Evolutionary conservation across 768 basidiomycete species (phyloP), one percentile per base, ranked within the genome.

Genomic region (Psilocybe subaeruginosa): DNA sequence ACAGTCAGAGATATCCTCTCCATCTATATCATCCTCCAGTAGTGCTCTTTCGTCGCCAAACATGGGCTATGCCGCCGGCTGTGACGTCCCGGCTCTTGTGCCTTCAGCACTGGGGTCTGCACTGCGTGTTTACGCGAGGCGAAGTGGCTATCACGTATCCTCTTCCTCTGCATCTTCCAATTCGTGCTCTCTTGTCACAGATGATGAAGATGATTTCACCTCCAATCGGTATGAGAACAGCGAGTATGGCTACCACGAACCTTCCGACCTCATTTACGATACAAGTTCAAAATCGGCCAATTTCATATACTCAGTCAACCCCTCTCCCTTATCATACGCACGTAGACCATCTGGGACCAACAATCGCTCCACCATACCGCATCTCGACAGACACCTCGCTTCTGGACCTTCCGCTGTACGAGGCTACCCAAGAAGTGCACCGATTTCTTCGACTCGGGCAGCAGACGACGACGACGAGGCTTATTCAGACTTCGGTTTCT

Each of bases 291-390:
- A 84, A 68, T 79, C 82, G 27, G 57, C 77, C 59, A 66, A 64
- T 61, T 76, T 72, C 55, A 67, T 73, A 55, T 74, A 76, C 60
- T 61, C 75, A 43, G 70, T 78, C 45, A 70, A 70, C 61, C 70
- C 78, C 14, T 80, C 84, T 11, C 82, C 79, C 49, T 76, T 91
- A 3, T 84, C 83, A 5, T 91, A 90, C 67, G 80, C 89, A 56
- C 86, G 90, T 58, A 81, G 86, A 12, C 89, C 90, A 0, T 90
- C 90, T 35, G 79, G 86, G 8, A 91, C 86, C 51, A 91, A 92
- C 76, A 85, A 85, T 66, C 82, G 78, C 41, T 85, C 86, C 4
- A 85, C 82, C 50, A 81, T 87, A 23, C 84, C 87, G 57, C 77
- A 79, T 57, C 76, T 85, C 49, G 84, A 86, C 68, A 75, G 78